Evolutionary conservation across 768 basidiomycete species (phyloP).

Genomic region (Cyclocybe aegerita): DNA sequence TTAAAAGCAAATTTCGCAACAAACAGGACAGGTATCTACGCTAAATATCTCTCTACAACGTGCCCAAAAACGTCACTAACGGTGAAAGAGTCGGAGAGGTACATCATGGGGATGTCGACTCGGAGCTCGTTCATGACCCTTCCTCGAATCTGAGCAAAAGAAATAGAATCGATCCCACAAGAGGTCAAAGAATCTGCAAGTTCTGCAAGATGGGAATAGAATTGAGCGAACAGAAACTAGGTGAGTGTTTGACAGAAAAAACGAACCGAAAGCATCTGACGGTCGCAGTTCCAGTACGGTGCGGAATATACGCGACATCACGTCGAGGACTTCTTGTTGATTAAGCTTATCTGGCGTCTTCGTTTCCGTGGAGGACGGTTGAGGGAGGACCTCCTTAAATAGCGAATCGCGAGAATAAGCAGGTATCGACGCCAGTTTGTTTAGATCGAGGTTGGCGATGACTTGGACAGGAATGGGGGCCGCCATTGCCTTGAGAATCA

Average conservation of each 20-base stretch:
- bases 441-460: constrained; percentile 15
- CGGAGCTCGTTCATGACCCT: constrained; percentile 11
- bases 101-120: constrained; percentile 20
- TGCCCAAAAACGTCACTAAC: constrained; percentile 13
- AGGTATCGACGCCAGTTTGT: constrained; percentile 1
- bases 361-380: not conserved
- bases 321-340: not conserved
- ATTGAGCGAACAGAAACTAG: not conserved
- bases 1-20: not conserved
- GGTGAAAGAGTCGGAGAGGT: constrained; percentile 17
- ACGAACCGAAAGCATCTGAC: constrained; percentile 12
- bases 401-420: constrained; percentile 11
- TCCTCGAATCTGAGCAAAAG: constrained; percentile 20
- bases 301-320: constrained; percentile 9
- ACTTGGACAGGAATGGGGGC: constrained; percentile 16
- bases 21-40: not conserved
- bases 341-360: not conserved
- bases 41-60: constrained; percentile 9
- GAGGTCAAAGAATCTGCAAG: constrained; percentile 9
- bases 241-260: not conserved
- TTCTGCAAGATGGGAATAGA: constrained; percentile 8
- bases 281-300: constrained; percentile 13
- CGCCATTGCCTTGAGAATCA: constrained; percentile 17
- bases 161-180: constrained; percentile 19
- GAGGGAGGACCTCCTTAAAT: constrained; percentile 5